Evolutionary conservation across 768 basidiomycete genomes (phyloP), one percentile per base, ranked within the genome.

Genomic region (Mycena latifolia): DNA sequence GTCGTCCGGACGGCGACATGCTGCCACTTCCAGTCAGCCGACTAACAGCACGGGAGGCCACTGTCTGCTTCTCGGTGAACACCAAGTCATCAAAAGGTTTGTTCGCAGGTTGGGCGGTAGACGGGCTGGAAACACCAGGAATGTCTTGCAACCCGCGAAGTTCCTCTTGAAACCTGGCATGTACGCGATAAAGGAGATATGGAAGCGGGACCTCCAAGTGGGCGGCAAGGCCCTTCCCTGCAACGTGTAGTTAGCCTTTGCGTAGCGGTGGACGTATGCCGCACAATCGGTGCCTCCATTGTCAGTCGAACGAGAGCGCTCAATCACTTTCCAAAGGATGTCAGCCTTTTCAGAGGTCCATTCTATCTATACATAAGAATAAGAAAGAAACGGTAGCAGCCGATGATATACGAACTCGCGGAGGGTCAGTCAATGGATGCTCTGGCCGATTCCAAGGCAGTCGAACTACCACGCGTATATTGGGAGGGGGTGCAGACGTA

Each of bases 291-390:
- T 88, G 43, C 87, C 91, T 20, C 87, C 86, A 57, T 88, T 89
- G 66, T 93, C 92, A 29, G 85, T 87, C 7, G 89, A 85, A 59
- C 92, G 85, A 35, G 92, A 92, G 71, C 88, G 85, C 57, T 93
- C 90, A 67, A 95, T 94, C 47, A 92, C 91, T 76, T 93, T 92
- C 94, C 94, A 95, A 10, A 95, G 81, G 8, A 93, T 87, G 66
- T 90, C 90, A 48, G 94, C 94, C 76, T 95, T 95, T 63, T 94
- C 92, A 10, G 86, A 70, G 46, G 86, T 92, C 94, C 94, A 95
- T 81, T 92, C 90, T 76, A 95, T 90, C 93, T 95, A 72, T 63
- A 65, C 57, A 59, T 46, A 57, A 67, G 64, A 60, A 67, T 52
- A 62, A 70, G 58, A 45, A 43, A 41, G 52, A 35, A 54, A 27